Conservation (phyloP, 2,329 filamentous ascomycete species). For the Aspergillaceae sp. region DNA sequence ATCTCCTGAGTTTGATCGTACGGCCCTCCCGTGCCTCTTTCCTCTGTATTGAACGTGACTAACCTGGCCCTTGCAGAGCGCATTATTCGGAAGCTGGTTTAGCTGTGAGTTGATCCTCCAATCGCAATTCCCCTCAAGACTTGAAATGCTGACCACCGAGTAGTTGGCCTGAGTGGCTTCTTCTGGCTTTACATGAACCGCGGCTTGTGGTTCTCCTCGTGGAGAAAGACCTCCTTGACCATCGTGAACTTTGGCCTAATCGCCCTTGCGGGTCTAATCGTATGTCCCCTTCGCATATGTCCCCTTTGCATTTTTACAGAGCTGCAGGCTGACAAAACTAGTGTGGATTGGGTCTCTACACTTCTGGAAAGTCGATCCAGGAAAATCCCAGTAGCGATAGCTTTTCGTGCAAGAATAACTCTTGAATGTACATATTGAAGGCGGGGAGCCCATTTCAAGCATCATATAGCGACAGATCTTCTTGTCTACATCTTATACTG, state of each 20-base stretch:
- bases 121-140: neutral
- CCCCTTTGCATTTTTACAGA: neutral
- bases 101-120: neutral
- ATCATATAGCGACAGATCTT: neutral
- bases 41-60: neutral
- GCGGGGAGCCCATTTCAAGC: no score
- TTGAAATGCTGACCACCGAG: neutral
- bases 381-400: constrained; percentile 4
- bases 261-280: constrained; percentile 5
- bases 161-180: constrained; percentile 6
- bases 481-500: neutral
- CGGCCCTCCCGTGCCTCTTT: neutral
- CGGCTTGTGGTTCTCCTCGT: constrained; percentile 4
- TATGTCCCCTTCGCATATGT: constrained; percentile 1
- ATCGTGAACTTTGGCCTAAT: constrained; percentile 5
- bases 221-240: constrained; percentile 5
- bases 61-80: constrained; percentile 1
- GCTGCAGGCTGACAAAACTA: neutral
- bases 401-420: constrained; percentile 11
- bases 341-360: constrained; percentile 9
- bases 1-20: constrained; percentile 52
- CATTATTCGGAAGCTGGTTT: constrained; percentile 9
- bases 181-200: constrained; percentile 11
- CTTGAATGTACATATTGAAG: neutral
- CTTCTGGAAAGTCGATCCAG: constrained; percentile 10